Base-by-base conservation (phyloP, 1,139 yeast species). In the Saccharomyces uvarum region DNA sequence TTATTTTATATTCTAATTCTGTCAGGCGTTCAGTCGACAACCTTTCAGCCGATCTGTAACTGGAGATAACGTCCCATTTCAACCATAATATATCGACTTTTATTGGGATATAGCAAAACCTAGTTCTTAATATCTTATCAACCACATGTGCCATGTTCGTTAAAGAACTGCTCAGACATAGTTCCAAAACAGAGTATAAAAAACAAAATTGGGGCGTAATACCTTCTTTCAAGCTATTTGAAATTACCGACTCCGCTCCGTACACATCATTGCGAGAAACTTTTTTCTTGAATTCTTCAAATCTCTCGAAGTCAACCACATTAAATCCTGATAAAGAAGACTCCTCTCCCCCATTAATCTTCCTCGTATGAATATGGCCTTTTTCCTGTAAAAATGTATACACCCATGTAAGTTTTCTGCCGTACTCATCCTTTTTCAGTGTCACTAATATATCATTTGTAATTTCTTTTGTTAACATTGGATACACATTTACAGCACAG, bases 21-120 rank as follows among this genome's bases (percentile, higher is more conserved):
- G 33, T 31, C 33, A 31, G 33, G 3, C 33, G 33, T 31, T 31
- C 33, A 31, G 33, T 14, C 33, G 33, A 31, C 6, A 31, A 31
- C 33, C 13, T 31, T 31, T 31, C 33, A 31, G 41, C 21, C 48
- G 51, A 42, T 19, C 26, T 38, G 9, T 53, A 44, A 14, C 48
- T 33, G 11, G 49, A 46, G 8, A 46, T 8, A 7, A 60, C 54
- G 24, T 57, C 57, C 24, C 59, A 51, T 24, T 60, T 56, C 24
- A 65, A 51, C 65, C 64, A 62, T n/a, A 64, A 48, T 13, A 65
- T 61, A 19, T 61, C 60, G 2, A 64, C 50, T 46, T 63, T 64
- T 19, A 60, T 26, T 1, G 69, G 69, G n/a, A 51, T 26, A 48
- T 21, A 48, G 19, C 57, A 56, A 48, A 56, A 60, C 16, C 57